Evolutionary conservation across 805 yeast genomes (phyloP).

Genomic region (Monosporozyma aquatica): DNA sequence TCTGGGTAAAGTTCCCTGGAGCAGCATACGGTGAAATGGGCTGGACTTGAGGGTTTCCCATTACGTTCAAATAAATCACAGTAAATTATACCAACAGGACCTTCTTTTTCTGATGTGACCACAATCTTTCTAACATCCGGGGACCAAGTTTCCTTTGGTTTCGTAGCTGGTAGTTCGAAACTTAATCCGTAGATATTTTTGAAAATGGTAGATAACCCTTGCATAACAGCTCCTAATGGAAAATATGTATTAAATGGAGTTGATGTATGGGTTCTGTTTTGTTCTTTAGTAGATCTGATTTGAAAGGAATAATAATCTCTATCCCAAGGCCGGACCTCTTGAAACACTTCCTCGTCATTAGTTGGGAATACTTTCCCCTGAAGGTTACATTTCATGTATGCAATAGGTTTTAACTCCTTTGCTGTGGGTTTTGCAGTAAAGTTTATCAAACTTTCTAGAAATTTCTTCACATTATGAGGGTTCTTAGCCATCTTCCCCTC

Average conservation of each 20-base stretch:
- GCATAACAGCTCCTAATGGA: constrained; percentile 76
- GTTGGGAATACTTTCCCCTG: constrained; percentile 7
- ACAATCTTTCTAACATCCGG: constrained; percentile 73
- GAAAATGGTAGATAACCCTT: constrained; percentile 70
- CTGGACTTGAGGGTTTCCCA: constrained; percentile 75
- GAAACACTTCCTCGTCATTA: constrained; percentile 35
- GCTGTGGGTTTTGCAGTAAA: constrained; percentile 46
- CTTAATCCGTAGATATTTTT: constrained; percentile 65
- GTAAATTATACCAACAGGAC: constrained; percentile 71
- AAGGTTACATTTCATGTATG: constrained; percentile 30
- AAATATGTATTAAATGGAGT: constrained; percentile 57
- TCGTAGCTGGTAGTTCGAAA: constrained; percentile 55
- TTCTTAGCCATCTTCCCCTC: constrained; percentile 83
- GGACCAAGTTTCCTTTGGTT: constrained; percentile 80
- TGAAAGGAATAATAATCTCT: constrained; percentile 48
- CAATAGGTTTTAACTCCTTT: constrained; percentile 46
- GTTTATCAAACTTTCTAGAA: constrained; percentile 50
- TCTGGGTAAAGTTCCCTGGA: constrained; percentile 66
- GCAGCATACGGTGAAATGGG: constrained; percentile 93
- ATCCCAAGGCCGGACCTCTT: constrained; percentile 78
- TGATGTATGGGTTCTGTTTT: not conserved
- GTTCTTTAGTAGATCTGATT: not conserved
- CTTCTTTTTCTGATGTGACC: constrained; percentile 57
- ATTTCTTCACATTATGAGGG: constrained; percentile 66
- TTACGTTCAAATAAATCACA: constrained; percentile 77